phyloP scores from a whole-genome alignment of 1,284 basidiomycete genomes.

The Ceratobasidium sp. region DNA sequence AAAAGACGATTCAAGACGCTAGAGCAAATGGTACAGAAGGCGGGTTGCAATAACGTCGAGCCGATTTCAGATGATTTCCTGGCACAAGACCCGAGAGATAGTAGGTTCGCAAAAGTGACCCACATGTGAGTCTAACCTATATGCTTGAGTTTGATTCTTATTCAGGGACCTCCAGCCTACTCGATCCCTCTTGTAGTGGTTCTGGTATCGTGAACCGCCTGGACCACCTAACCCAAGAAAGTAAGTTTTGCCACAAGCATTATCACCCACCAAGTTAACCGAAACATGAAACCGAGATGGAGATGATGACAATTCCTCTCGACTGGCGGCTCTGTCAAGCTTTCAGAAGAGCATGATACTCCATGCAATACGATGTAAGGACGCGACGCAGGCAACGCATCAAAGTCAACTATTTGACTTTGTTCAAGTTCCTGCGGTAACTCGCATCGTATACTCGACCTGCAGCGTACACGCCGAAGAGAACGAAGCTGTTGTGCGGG shows the following conservation, averaged over 20 bases:
- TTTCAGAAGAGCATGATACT: slow-evolving; percentile 95
- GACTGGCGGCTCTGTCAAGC: slow-evolving; percentile 82
- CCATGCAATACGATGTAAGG: slow-evolving; percentile 93
- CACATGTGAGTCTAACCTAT: slow-evolving; percentile 76
- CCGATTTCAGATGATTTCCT: slow-evolving; percentile 85
- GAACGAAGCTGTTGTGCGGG: slow-evolving; percentile 88
- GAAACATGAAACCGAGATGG: slow-evolving; percentile 55
- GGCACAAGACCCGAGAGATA: slow-evolving; percentile 72
- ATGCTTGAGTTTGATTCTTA: slow-evolving; percentile 21
- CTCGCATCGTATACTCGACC: slow-evolving; percentile 94
- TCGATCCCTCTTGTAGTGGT: slow-evolving; percentile 95
- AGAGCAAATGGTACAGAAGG: slow-evolving; percentile 83
- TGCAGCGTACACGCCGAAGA: slow-evolving; percentile 93
- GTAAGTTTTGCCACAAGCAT: slow-evolving; percentile 45
- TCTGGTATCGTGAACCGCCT: slow-evolving; percentile 92
- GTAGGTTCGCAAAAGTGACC: slow-evolving; percentile 74
- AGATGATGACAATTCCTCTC: slow-evolving; percentile 67
- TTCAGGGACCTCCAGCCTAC: slow-evolving; percentile 67
- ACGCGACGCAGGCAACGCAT: not conserved
- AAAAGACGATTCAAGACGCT: slow-evolving; percentile 83
- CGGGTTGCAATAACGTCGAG: slow-evolving; percentile 82
- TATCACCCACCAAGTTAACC: not conserved
- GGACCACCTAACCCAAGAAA: slow-evolving; percentile 81
- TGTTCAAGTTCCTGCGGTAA: slow-evolving; percentile 66
- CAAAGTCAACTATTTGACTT: slow-evolving; percentile 1